Conservation (phyloP, 768 basidiomycete genomes). For the Phylloporus sp. region DNA sequence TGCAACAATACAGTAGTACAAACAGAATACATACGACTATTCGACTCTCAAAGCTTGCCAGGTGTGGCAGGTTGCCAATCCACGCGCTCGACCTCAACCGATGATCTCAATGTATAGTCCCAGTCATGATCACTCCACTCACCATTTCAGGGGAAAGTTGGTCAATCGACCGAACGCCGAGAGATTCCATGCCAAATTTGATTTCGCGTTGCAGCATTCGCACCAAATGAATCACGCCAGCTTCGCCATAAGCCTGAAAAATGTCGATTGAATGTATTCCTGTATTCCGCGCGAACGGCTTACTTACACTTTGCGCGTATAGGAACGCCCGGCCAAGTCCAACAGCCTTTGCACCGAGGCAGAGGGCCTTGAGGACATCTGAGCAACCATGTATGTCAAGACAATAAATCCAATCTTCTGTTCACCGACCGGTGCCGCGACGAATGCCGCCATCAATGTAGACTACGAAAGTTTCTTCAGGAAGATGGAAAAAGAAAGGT, state of each 20-base stretch:
- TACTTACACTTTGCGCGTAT: constrained; percentile 73
- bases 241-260: constrained; percentile 65
- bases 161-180: constrained; percentile 61
- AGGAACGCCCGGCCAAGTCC: constrained; percentile 84
- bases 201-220: constrained; percentile 77
- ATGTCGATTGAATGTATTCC: constrained; percentile 3
- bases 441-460: constrained; percentile 78
- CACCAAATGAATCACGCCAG: constrained; percentile 61
- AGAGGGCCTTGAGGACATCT: constrained; percentile 88
- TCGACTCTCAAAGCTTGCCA: constrained; percentile 21
- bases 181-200: constrained; percentile 63
- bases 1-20: too few species aligned
- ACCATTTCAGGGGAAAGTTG: constrained; percentile 77
- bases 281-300: neutral
- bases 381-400: neutral
- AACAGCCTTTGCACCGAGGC: constrained; percentile 81
- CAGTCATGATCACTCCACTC: constrained; percentile 25
- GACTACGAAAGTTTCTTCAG: constrained; percentile 39
- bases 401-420: neutral
- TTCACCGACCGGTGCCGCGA: constrained; percentile 64
- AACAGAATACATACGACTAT: neutral
- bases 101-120: constrained; percentile 1
- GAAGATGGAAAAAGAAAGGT: neutral
- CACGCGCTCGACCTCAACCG: constrained; percentile 52
- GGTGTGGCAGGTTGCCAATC: constrained; percentile 52